A percentile compares a stretch with the other conserved stretches of the same genome.
Evolutionary conservation across 2,329 filamentous ascomycete species (phyloP).

Genomic region (Exophiala viscosa): DNA sequence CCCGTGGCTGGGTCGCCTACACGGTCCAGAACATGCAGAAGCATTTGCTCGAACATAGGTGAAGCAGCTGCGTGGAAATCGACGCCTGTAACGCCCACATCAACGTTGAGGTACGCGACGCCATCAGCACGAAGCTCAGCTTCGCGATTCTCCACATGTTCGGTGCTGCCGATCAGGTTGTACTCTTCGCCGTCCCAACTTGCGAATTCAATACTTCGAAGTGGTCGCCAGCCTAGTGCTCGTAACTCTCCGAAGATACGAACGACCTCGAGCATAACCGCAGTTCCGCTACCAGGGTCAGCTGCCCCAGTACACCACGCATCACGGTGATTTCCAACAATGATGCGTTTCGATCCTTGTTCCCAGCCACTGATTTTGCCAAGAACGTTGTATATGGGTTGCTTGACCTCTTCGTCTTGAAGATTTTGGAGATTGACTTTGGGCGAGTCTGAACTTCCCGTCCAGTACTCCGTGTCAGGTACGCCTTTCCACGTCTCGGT

Average conservation of each 20-base stretch:
- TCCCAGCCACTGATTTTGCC: constrained; percentile 81
- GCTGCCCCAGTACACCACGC: constrained; percentile 85
- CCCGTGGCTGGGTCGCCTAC: constrained; percentile 62
- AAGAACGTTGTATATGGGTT: constrained; percentile 89
- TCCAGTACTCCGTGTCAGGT: constrained; percentile 73
- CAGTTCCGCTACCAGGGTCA: constrained; percentile 83
- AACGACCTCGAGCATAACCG: constrained; percentile 83
- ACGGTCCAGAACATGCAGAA: constrained; percentile 70
- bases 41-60: constrained; percentile 69
- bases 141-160: constrained; percentile 84
- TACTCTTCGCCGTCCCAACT: constrained; percentile 95
- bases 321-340: constrained; percentile 91
- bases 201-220: constrained; percentile 93
- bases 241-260: constrained; percentile 78
- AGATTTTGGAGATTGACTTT: constrained; percentile 78
- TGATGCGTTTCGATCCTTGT: constrained; percentile 74
- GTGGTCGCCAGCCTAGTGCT: constrained; percentile 76
- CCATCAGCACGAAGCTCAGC: constrained; percentile 69
- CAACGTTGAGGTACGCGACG: constrained; percentile 88
- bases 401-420: constrained; percentile 76
- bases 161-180: constrained; percentile 89
- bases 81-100: constrained; percentile 71
- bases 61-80: constrained; percentile 76
- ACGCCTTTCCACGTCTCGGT: constrained; percentile 71
- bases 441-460: constrained; percentile 71